Evolutionary conservation across 805 yeast genomes (phyloP).

Genomic region (Lachancea kluyveri): DNA sequence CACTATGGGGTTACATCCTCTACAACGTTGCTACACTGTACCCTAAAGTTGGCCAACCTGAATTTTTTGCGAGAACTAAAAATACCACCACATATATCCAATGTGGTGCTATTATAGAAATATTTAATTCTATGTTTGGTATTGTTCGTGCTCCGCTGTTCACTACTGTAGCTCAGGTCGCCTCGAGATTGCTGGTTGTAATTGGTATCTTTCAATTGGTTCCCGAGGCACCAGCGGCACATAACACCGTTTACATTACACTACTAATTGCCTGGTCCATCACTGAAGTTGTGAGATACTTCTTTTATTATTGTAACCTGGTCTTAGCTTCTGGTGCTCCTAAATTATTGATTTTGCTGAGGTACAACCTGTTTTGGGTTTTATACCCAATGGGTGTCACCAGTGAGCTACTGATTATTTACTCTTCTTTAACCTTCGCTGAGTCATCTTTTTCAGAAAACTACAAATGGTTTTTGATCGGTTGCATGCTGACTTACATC

Average conservation of each 20-base stretch:
- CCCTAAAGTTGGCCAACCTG: constrained; percentile 54
- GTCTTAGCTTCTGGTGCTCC: constrained; percentile 39
- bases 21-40: constrained; percentile 36
- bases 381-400: constrained; percentile 92
- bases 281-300: constrained; percentile 87
- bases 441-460: constrained; percentile 39
- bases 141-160: constrained; percentile 77
- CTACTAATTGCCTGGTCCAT: constrained; percentile 83
- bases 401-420: constrained; percentile 68
- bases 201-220: constrained; percentile 73
- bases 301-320: constrained; percentile 50
- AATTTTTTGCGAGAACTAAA: constrained; percentile 53
- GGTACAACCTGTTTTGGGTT: constrained; percentile 78
- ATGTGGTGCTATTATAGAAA: constrained; percentile 72
- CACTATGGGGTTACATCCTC: constrained; percentile 48
- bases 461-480: constrained; percentile 51
- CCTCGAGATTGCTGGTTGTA: constrained; percentile 76
- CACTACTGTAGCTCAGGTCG: constrained; percentile 83
- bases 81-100: constrained; percentile 62
- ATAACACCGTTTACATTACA: constrained; percentile 51
- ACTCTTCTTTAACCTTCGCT: constrained; percentile 69
- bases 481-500: constrained; percentile 57
- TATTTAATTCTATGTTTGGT: constrained; percentile 71
- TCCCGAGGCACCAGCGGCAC: constrained; percentile 56
- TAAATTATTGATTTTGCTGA: constrained; percentile 59